Evolutionary conservation across 257 asterid species (phyloP).

Genomic region (Petrea volubilis): DNA sequence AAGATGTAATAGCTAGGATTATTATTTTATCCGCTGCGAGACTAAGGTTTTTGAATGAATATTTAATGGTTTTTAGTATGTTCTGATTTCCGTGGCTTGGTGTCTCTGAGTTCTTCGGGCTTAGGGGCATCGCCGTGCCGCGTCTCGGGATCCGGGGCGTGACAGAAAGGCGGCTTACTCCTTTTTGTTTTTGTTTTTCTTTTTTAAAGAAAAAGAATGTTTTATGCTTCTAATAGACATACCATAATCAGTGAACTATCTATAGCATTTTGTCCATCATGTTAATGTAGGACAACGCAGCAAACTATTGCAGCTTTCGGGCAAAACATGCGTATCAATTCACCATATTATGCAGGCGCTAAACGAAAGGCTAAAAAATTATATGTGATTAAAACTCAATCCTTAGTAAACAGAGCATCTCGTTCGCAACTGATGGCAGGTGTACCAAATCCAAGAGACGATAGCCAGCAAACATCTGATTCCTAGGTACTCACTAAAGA

Average conservation of each 20-base stretch:
- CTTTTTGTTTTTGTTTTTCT: no score
- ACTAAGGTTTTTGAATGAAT: no score
- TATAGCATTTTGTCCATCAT: neutral
- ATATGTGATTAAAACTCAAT: neutral
- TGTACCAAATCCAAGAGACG: neutral
- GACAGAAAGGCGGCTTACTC: neutral
- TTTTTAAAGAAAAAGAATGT: neutral
- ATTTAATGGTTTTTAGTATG: no score
- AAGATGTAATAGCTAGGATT: no score
- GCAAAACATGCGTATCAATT: neutral
- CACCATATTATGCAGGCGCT: neutral
- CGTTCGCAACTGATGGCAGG: neutral
- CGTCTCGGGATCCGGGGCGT: no score
- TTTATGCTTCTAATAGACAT: neutral
- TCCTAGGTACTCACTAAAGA: neutral
- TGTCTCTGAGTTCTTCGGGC: no score
- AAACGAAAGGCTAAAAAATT: neutral
- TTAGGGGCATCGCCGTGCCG: no score
- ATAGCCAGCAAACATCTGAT: neutral
- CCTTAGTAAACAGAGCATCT: neutral
- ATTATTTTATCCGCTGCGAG: no score
- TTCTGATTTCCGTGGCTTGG: no score
- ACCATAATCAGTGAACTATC: neutral
- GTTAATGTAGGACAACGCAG: neutral
- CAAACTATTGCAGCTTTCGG: neutral